phyloP scores from a whole-genome alignment of 768 basidiomycete genomes.

The Tephrocybe sp. region DNA sequence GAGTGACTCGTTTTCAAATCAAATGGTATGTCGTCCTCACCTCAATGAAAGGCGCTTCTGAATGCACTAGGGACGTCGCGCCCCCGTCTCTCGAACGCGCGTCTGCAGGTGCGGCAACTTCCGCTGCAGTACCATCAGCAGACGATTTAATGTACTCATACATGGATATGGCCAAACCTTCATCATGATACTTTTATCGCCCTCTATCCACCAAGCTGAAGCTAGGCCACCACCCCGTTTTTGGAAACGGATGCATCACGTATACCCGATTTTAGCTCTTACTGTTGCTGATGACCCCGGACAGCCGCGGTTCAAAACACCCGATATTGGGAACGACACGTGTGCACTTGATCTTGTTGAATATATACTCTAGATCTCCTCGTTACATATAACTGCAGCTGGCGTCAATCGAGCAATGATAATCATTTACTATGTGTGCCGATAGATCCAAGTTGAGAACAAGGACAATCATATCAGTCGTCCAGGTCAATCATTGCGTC shows the following conservation, averaged over 20 bases:
- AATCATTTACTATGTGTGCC: too few species aligned
- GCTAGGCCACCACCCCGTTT: background rate
- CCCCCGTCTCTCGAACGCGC: conserved; percentile 45
- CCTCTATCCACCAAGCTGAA: background rate
- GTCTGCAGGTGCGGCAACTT: conserved; percentile 62
- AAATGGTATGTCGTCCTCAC: conserved; percentile 59
- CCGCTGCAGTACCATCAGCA: conserved; percentile 74
- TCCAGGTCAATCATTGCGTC: conserved; percentile 46
- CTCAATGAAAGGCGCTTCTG: background rate
- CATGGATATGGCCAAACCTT: conserved; percentile 27
- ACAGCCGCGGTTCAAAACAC: too few species aligned
- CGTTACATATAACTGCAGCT: too few species aligned
- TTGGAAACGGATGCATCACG: background rate
- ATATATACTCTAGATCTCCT: too few species aligned
- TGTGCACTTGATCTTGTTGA: too few species aligned
- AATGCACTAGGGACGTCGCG: conserved; percentile 56
- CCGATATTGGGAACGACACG: too few species aligned
- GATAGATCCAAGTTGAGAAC: too few species aligned
- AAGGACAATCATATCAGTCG: too few species aligned
- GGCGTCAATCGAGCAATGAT: too few species aligned
- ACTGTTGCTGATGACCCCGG: too few species aligned
- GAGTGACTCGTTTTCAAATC: conserved; percentile 92
- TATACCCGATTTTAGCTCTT: too few species aligned
- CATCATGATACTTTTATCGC: conserved; percentile 19
- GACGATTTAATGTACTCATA: conserved; percentile 65